Evolutionary conservation across 2,329 filamentous ascomycete genomes (phyloP), one percentile per base, ranked within the genome.

Genomic region (Cercospora berteroae): DNA sequence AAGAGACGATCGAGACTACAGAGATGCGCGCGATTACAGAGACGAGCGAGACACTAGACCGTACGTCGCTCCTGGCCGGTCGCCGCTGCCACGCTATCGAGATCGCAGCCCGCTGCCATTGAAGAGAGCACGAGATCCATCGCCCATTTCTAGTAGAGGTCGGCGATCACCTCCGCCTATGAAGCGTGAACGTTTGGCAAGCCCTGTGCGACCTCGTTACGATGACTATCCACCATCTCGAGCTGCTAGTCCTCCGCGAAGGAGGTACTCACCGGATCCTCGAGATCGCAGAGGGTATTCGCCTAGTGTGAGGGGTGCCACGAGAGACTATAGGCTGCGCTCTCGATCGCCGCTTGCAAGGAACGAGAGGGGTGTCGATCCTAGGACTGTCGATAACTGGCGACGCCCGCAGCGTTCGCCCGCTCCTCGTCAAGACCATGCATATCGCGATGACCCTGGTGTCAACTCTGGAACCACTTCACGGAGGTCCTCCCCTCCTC

Each of bases 401-500:
- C 82, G 85, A 72, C 81, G 83, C 71, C 83, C 84, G 63, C 81
- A 83, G 42, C 61, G 44, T n/a, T 88, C 86, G 61, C 84, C 83
- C 33, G 77, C 77, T 50, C 64, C 65, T n/a, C 73, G 74, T 61
- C 72, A 72, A 29, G 75, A 77, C 44, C 74, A 75, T 55, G 50
- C 70, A 1, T 83, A 83, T 36, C 82, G 81, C 44, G 82, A 84
- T 60, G 80, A 82, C 50, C 86, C 85, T 23, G 84, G 82, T 23
- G 79, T 83, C 65, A 84, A 83, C 44, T 89, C 88, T 8, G 83
- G 79, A 20, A 78, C 83, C 20, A 87, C 85, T 31, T 89, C 88
- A 23, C 84, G 87, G 65, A 83, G 86, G 59, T 88, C 88, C 8
- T 89, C 88, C 5, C 88, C 88, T 16, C 85, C 81, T 12, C 63